Conservation (phyloP, 257 asterid species). For the Asclepias syriaca region DNA sequence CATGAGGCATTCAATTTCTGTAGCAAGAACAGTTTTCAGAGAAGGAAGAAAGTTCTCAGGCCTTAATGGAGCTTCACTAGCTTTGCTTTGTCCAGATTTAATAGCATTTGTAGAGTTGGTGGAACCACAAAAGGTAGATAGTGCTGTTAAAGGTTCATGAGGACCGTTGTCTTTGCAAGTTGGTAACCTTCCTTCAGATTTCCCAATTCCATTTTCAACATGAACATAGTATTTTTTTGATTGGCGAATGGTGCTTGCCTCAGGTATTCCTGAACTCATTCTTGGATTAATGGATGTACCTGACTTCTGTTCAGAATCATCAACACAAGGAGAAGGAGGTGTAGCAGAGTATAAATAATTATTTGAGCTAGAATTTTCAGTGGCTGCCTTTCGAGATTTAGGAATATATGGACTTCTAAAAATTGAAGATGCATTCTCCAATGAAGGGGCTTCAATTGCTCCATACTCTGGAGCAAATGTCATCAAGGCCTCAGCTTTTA, state of each 20-base stretch:
- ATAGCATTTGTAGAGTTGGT: constrained; percentile 38
- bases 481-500: constrained; percentile 92
- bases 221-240: constrained; percentile 63
- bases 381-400: constrained; percentile 72
- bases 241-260: constrained; percentile 34
- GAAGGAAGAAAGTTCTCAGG: constrained; percentile 55
- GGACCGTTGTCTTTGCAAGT: constrained; percentile 31
- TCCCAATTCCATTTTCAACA: constrained; percentile 55
- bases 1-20: constrained; percentile 79
- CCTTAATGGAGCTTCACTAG: constrained; percentile 41
- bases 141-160: constrained; percentile 38
- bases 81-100: constrained; percentile 40
- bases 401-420: constrained; percentile 90
- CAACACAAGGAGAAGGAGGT: constrained; percentile 74
- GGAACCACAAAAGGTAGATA: constrained; percentile 46
- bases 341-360: constrained; percentile 87
- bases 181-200: constrained; percentile 33
- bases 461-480: constrained; percentile 97
- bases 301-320: constrained; percentile 69
- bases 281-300: constrained; percentile 41
- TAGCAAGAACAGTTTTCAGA: constrained; percentile 66
- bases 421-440: constrained; percentile 58
- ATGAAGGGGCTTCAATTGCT: constrained; percentile 74
- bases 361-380: constrained; percentile 70
- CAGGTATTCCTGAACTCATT: constrained; percentile 45